phyloP scores from a whole-genome alignment of 257 asterid species.

The Leonotis leonurus region DNA sequence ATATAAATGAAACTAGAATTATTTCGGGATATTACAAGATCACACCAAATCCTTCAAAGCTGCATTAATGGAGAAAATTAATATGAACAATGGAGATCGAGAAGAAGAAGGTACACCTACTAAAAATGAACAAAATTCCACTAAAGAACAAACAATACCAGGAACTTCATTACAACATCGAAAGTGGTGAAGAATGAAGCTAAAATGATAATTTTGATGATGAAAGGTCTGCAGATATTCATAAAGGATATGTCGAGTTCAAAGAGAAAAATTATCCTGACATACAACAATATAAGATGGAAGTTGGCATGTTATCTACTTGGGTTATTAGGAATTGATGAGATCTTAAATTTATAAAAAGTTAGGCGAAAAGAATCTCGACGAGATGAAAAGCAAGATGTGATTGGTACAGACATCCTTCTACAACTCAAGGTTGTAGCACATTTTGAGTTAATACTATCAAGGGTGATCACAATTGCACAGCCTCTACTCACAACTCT shows the following conservation, averaged over 20 bases:
- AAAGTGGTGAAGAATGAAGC: neutral
- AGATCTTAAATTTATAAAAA: neutral
- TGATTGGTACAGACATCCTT: neutral
- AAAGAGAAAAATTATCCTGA: too few species aligned
- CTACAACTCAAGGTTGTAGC: neutral
- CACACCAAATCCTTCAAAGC: too few species aligned
- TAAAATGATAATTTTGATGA: neutral
- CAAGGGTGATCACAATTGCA: too few species aligned
- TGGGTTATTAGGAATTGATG: neutral
- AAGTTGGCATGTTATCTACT: neutral
- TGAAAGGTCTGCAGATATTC: neutral
- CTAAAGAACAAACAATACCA: too few species aligned
- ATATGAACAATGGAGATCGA: too few species aligned
- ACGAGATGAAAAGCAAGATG: neutral
- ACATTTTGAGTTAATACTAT: neutral
- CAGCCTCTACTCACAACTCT: too few species aligned
- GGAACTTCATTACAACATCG: neutral
- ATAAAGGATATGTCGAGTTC: neutral
- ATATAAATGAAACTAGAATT: too few species aligned
- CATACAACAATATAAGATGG: too few species aligned
- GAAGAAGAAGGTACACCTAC: too few species aligned
- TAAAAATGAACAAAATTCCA: too few species aligned
- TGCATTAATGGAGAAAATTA: too few species aligned
- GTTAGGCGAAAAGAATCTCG: neutral
- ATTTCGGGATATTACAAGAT: too few species aligned